Base-by-base conservation (phyloP, 106 monocot genomes). In the Hemerocallis citrina region DNA sequence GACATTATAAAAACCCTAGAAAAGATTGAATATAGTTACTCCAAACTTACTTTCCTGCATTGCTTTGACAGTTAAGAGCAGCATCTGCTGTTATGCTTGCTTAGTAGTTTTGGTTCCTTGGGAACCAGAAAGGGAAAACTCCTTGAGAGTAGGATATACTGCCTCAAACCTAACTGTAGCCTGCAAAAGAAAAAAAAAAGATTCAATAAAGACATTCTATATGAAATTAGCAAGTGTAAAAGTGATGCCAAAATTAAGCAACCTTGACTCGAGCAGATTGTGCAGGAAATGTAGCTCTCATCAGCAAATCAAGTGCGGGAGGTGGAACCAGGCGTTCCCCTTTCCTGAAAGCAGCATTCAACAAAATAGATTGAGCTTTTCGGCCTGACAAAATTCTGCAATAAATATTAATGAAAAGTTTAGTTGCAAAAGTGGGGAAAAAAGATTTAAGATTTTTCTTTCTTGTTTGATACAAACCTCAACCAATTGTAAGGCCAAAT, bases 91-190 rank as follows among this genome's bases (percentile, higher is more conserved):
- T 11, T 88, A 75, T 39, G 88, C 92, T 73, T 85, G 98, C 54
- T 99, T 99, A 44, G 82, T 77, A 30, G 98, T 70, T 72, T 99
- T 99, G 33, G 88, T 70, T 5, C 86, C 85, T 19, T 82, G 68
- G 52, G 92, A 54, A 70, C 91, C 98, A 10, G 85, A 63, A 46
- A 99, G 79, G 46, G 92, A 92, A 27, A 99, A 56, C 70, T 88
- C 92, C 48, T 88, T 99, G 13, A 99, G 77, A 11, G 70, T 74
- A 39, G 98, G 88, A 73, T 99, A 99, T 33, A 88, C 49, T n/a
- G 85, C 82, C 67, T 82, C 85, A 63, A 88, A 88, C 59, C 98
- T 99, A 55, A 92, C 98, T 23, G 92, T 99, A 57, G 91, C 92
- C 96, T 98, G 77, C 30, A 70, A 8, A 59, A 44, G 28, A 31